Evolutionary conservation across 768 basidiomycete species (phyloP).

Genomic region (Kwoniella bestiolae): DNA sequence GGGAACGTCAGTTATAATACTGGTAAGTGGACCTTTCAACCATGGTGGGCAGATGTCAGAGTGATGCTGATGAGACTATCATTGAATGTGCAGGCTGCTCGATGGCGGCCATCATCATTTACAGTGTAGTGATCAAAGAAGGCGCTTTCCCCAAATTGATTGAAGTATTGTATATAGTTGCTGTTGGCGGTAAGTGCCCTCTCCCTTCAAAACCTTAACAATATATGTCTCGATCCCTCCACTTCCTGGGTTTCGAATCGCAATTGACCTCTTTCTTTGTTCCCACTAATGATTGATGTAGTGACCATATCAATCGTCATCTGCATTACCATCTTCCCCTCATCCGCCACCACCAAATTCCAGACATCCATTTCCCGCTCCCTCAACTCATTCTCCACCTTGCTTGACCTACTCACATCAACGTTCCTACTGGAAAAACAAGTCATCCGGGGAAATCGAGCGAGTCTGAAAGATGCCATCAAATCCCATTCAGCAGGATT

Average conservation of each 20-base stretch:
- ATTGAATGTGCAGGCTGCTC: constrained; percentile 59
- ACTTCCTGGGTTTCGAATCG: no score
- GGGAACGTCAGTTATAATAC: constrained; percentile 85
- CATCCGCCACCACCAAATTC: constrained; percentile 80
- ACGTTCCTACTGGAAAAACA: constrained; percentile 76
- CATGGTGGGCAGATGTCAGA: not conserved
- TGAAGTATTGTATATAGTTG: constrained; percentile 74
- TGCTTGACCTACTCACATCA: constrained; percentile 77
- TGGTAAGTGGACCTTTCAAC: constrained; percentile 59
- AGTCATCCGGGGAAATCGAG: constrained; percentile 27
- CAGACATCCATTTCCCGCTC: constrained; percentile 77
- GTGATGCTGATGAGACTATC: not conserved
- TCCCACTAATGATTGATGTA: constrained; percentile 8
- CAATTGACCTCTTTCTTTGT: not conserved
- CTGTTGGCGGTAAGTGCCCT: constrained; percentile 63
- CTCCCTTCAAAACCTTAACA: not conserved
- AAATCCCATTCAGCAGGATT: constrained; percentile 86
- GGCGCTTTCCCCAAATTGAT: constrained; percentile 77
- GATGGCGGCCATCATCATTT: constrained; percentile 65
- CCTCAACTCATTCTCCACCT: constrained; percentile 83
- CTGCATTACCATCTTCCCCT: constrained; percentile 80
- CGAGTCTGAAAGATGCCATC: constrained; percentile 72
- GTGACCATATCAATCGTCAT: constrained; percentile 77
- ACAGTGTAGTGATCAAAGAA: constrained; percentile 88
- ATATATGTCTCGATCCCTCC: no score